phyloP scores from a whole-genome alignment of 2,329 filamentous ascomycete species.

The Leptodontidium sp. region DNA sequence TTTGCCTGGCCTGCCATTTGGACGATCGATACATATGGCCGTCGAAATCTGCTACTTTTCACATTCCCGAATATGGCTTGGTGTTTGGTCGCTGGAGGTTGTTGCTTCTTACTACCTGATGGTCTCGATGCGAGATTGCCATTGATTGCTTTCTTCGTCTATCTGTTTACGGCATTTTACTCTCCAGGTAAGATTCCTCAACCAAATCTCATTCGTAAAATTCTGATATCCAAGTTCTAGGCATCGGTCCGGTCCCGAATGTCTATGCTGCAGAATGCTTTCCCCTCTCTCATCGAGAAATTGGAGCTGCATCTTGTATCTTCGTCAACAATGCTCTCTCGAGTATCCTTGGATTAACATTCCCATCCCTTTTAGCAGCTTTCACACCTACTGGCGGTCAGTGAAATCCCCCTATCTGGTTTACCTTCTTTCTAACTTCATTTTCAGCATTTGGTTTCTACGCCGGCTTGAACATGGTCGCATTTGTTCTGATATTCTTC shows the following conservation, averaged over 20 bases:
- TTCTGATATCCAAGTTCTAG: not conserved
- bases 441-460: conserved; percentile 59
- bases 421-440: not conserved
- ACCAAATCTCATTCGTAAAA: no score
- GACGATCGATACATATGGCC: conserved; percentile 73
- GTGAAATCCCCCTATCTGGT: not conserved
- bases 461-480: conserved; percentile 62
- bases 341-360: conserved; percentile 51
- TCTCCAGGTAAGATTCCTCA: conserved; percentile 57
- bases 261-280: conserved; percentile 70
- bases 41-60: conserved; percentile 63
- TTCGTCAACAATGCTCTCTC: conserved; percentile 68
- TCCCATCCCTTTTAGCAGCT: conserved; percentile 41
- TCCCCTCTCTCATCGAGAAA: conserved; percentile 68
- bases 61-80: conserved; percentile 74
- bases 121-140: conserved; percentile 55
- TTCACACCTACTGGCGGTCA: conserved; percentile 42
- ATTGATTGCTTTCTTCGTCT: conserved; percentile 68
- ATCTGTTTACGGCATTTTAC: conserved; percentile 71
- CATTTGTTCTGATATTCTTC: conserved; percentile 63
- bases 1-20: conserved; percentile 64
- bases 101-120: conserved; percentile 60
- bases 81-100: conserved; percentile 67
- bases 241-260: conserved; percentile 63
- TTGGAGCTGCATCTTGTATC: conserved; percentile 68